Conservation (phyloP, 768 basidiomycete genomes). For the Pleurotus salmoneostramineus region DNA sequence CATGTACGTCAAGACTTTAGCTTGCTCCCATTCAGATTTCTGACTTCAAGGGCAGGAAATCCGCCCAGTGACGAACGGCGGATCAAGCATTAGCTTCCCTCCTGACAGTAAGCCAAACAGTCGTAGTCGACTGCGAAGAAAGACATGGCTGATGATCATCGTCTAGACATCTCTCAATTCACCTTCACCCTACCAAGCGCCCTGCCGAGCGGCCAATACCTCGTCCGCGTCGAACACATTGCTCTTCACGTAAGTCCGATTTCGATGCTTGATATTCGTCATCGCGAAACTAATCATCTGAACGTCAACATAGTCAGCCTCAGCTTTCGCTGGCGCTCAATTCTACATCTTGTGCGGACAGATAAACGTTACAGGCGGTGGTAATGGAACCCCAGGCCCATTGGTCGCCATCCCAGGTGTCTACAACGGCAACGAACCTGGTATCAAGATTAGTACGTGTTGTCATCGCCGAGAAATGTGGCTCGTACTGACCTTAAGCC, state of each 20-base stretch:
- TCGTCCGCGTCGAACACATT: not conserved
- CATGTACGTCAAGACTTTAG: not conserved
- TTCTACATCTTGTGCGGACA: constrained; percentile 36
- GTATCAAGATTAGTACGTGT: not conserved
- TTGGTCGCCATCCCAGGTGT: constrained; percentile 32
- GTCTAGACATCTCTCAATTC: constrained; percentile 21
- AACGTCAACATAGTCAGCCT: constrained; percentile 36
- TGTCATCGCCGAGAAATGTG: no score
- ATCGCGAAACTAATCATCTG: constrained; percentile 22
- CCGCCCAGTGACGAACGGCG: constrained; percentile 41
- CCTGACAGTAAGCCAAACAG: constrained; percentile 26
- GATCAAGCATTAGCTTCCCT: constrained; percentile 41
- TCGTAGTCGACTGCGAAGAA: not conserved
- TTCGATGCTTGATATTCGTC: constrained; percentile 29
- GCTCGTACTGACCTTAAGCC: no score
- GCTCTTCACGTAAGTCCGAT: not conserved
- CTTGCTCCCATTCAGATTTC: no score
- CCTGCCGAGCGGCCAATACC: constrained; percentile 31
- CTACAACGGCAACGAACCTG: constrained; percentile 24
- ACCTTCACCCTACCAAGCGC: constrained; percentile 32
- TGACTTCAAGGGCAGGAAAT: constrained; percentile 21
- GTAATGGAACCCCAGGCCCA: constrained; percentile 30
- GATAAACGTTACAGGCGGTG: constrained; percentile 35
- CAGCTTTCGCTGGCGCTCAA: constrained; percentile 35
- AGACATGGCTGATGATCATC: no score